A percentile compares a stretch with the other conserved stretches of the same genome.
Conservation (phyloP, 1,284 basidiomycete species). For the Cryptococcus amylolentus region DNA sequence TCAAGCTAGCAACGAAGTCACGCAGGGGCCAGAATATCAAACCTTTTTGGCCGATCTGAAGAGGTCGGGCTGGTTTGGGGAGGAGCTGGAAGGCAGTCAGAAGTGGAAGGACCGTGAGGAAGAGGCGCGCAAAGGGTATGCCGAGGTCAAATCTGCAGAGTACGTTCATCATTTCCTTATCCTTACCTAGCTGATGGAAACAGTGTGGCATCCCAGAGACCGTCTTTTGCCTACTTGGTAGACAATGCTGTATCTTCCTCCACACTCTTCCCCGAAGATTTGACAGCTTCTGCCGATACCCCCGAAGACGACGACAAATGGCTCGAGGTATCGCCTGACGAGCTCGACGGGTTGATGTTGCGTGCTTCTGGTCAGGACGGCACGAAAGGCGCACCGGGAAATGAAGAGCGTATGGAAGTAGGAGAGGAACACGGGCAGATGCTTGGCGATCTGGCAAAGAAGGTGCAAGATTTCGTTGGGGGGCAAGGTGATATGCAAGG, state of each 20-base stretch:
- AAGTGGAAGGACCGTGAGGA: slow-evolving; percentile 69
- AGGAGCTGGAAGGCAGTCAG: slow-evolving; percentile 69
- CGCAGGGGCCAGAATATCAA: slow-evolving; percentile 27
- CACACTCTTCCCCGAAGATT: neutral
- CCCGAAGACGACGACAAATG: slow-evolving; percentile 44
- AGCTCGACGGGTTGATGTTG: slow-evolving; percentile 46
- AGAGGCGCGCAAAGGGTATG: slow-evolving; percentile 65
- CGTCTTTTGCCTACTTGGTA: slow-evolving; percentile 69
- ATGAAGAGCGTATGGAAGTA: slow-evolving; percentile 52
- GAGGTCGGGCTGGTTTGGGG: slow-evolving; percentile 67
- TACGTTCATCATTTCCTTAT: slow-evolving; percentile 48
- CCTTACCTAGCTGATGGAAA: neutral
- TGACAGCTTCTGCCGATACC: slow-evolving; percentile 14
- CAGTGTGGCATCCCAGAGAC: slow-evolving; percentile 53
- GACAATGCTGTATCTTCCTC: slow-evolving; percentile 57
- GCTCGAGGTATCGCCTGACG: slow-evolving; percentile 45
- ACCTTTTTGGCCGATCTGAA: slow-evolving; percentile 64
- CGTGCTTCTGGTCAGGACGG: slow-evolving; percentile 25
- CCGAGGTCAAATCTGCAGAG: slow-evolving; percentile 64
- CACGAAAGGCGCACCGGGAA: neutral
- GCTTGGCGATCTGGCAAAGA: slow-evolving; percentile 70
- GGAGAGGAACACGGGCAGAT: slow-evolving; percentile 62
- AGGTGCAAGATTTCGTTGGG: slow-evolving; percentile 81
- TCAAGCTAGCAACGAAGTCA: slow-evolving; percentile 48
- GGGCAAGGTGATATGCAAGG: slow-evolving; percentile 82